These are phyloP conservation scores for Rhizopogon parksii DNA, from an alignment of 1,284 basidiomycete genomes.

Conservation along the genomic window DNA sequence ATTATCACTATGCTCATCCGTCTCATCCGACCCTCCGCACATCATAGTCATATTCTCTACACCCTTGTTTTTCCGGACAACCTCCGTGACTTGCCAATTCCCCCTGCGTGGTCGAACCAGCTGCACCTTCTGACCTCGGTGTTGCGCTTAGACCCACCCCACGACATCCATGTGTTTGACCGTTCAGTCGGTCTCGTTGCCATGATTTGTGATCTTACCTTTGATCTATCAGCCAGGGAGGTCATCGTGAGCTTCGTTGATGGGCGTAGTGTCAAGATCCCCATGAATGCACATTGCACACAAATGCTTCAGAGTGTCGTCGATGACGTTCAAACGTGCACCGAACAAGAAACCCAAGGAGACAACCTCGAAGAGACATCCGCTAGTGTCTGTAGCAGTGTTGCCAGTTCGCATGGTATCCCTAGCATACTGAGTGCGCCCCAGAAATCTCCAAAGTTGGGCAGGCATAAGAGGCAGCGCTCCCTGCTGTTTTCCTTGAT, in stretches of 20 bases:
- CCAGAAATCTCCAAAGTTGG: slow-evolving; percentile 16
- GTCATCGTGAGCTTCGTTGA: slow-evolving; percentile 54
- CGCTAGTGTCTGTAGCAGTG: slow-evolving; percentile 19
- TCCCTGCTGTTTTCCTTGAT: slow-evolving; percentile 64
- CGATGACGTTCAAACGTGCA: slow-evolving; percentile 43
- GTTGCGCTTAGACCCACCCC: slow-evolving; percentile 54
- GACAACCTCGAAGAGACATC: slow-evolving; percentile 27
- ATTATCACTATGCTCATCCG: slow-evolving; percentile 57
- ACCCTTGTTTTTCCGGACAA: slow-evolving; percentile 51
- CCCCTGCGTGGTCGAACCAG: slow-evolving; percentile 52
- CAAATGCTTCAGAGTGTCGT: slow-evolving; percentile 43
- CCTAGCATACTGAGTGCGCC: slow-evolving; percentile 4
- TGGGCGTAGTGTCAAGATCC: slow-evolving; percentile 44
- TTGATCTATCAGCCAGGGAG: slow-evolving; percentile 44
- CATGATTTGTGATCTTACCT: slow-evolving; percentile 51
- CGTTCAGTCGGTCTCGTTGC: slow-evolving; percentile 51
- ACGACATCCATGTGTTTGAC: slow-evolving; percentile 56
- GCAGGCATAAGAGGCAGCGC: slow-evolving; percentile 51
- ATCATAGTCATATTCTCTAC: slow-evolving; percentile 66
- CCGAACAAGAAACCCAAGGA: slow-evolving; percentile 27
- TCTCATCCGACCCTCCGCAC: slow-evolving; percentile 44
- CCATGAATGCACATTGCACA: slow-evolving; percentile 36
- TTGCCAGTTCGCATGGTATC: slow-evolving; percentile 10
- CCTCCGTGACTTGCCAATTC: slow-evolving; percentile 39
- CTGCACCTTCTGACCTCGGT: slow-evolving; percentile 40